phyloP scores from a whole-genome alignment of 306 rosid species.

The Pterocarpus macrocarpus region DNA sequence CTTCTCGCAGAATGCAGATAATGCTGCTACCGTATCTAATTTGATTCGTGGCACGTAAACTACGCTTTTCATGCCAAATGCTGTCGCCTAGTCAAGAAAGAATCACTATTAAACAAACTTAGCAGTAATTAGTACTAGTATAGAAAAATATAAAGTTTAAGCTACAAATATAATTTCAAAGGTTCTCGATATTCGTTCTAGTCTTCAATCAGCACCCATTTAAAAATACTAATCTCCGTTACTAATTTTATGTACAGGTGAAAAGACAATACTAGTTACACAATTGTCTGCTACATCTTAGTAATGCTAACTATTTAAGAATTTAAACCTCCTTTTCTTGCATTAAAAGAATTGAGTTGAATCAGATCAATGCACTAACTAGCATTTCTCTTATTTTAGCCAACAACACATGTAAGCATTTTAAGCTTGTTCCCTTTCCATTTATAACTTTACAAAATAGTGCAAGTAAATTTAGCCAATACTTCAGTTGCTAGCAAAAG shows the following conservation, averaged over 20 bases:
- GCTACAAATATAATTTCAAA: not conserved
- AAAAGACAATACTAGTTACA: not conserved
- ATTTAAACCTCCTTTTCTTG: too few species aligned
- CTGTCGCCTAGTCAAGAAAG: conserved; percentile 70
- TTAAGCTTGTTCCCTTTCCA: not conserved
- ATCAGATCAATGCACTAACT: not conserved
- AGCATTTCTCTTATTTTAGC: conserved; percentile 7
- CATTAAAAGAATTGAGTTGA: too few species aligned
- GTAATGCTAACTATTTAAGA: not conserved
- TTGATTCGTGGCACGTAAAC: conserved; percentile 76
- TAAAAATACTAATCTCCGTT: too few species aligned
- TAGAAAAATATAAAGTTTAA: not conserved
- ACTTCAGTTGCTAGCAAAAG: not conserved
- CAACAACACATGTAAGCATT: not conserved
- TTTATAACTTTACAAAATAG: not conserved
- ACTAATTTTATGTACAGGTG: too few species aligned
- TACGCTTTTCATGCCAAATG: conserved; percentile 93
- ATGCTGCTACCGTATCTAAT: conserved; percentile 64
- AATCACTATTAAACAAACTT: not conserved
- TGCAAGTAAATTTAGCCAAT: not conserved
- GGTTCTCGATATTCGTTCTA: not conserved
- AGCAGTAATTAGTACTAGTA: not conserved
- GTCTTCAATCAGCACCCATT: not conserved
- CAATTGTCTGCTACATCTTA: not conserved
- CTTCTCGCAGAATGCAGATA: conserved; percentile 88